phyloP scores from a whole-genome alignment of 805 yeast species.

The Wickerhamomyces hampshirensis region DNA sequence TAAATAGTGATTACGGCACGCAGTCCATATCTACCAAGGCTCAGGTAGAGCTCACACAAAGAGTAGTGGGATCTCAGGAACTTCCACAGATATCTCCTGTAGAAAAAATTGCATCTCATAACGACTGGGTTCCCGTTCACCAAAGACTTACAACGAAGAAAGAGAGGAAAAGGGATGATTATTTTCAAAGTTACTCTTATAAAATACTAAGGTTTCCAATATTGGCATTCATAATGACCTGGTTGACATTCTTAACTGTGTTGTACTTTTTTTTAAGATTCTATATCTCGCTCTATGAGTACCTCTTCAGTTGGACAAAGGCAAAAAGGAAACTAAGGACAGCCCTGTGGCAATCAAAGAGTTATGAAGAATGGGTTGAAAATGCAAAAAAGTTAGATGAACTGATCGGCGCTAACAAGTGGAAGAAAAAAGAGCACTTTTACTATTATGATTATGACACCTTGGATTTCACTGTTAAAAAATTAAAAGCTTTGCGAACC shows the following conservation, averaged over 20 bases:
- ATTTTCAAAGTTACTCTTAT: constrained; percentile 36
- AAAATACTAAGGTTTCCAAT: constrained; percentile 62
- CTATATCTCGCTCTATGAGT: constrained; percentile 61
- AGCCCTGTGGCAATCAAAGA: constrained; percentile 41
- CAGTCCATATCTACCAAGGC: constrained; percentile 2
- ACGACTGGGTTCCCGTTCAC: constrained; percentile 45
- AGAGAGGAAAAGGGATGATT: constrained; percentile 19
- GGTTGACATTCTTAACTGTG: constrained; percentile 48
- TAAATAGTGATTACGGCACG: constrained; percentile 5
- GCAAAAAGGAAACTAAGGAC: constrained; percentile 44
- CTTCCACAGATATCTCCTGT: constrained; percentile 4
- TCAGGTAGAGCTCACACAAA: constrained; percentile 3
- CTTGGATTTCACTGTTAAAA: constrained; percentile 41
- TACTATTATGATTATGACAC: constrained; percentile 67
- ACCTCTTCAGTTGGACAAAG: constrained; percentile 56
- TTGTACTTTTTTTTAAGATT: constrained; percentile 50
- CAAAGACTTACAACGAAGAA: constrained; percentile 12
- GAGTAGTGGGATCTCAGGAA: constrained; percentile 8
- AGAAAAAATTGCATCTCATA: constrained; percentile 36
- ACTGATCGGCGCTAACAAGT: constrained; percentile 51
- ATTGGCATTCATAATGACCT: constrained; percentile 42
- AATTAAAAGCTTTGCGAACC: constrained; percentile 27
- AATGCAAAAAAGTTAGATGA: constrained; percentile 56
- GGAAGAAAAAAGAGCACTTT: constrained; percentile 59
- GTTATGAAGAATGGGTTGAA: constrained; percentile 57